Evolutionary conservation across 768 basidiomycete species (phyloP).

Genomic region (Mycena vulgaris): DNA sequence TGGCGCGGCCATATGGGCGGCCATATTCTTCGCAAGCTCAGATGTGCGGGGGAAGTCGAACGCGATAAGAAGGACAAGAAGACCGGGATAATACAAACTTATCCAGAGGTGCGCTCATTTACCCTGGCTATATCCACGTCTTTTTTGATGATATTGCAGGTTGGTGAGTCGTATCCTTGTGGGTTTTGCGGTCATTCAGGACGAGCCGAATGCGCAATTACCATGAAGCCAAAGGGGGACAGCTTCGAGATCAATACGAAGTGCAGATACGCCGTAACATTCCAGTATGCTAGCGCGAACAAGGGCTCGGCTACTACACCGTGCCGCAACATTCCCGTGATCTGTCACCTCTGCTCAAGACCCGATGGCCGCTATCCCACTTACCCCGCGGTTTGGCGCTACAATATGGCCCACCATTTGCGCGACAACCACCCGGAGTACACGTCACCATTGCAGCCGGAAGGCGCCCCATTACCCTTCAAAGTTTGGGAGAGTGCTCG

Average conservation of each 20-base stretch:
- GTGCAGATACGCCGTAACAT: neutral
- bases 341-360: neutral
- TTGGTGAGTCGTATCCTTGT: conserved; percentile 1
- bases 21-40: neutral
- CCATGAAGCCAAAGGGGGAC: conserved; percentile 11
- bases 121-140: neutral
- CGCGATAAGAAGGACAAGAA: neutral
- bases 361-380: neutral
- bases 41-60: neutral
- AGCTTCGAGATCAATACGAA: neutral
- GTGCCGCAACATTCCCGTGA: neutral
- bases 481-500: too few relatives aligned
- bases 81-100: neutral
- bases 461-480: neutral
- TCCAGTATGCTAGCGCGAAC: neutral
- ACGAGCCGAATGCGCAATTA: neutral
- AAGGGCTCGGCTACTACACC: neutral
- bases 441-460: neutral
- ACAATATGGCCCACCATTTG: conserved; percentile 21
- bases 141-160: neutral
- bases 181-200: conserved; percentile 16
- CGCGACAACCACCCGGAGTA: neutral
- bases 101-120: neutral
- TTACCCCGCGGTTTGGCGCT: conserved; percentile 11
- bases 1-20: conserved; percentile 19